Conservation (phyloP, 257 asterid species). For the Phtheirospermum japonicum region DNA sequence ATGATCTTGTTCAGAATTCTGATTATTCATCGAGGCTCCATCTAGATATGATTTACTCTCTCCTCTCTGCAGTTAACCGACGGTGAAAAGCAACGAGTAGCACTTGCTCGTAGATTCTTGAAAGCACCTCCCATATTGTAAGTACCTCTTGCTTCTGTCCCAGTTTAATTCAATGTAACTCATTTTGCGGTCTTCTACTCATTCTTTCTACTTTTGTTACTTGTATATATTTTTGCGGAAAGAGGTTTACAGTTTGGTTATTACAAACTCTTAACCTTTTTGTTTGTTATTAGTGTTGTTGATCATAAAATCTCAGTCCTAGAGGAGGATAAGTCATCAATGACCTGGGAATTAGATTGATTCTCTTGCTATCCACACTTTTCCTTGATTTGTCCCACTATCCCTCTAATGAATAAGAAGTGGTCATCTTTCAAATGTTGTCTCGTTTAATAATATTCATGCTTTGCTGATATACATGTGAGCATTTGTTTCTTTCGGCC, state of each 20-base stretch:
- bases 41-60: conserved; percentile 21
- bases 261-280: neutral
- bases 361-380: no score
- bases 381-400: no score
- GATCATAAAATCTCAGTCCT: conserved; percentile 6
- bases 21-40: conserved; percentile 4
- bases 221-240: conserved; percentile 2
- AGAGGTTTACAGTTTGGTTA: neutral
- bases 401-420: neutral
- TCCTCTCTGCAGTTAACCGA: conserved; percentile 82
- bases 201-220: conserved; percentile 14
- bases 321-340: conserved; percentile 13
- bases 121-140: conserved; percentile 92
- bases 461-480: neutral
- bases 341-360: conserved; percentile 14
- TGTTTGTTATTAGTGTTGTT: neutral
- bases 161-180: conserved; percentile 3
- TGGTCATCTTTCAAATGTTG: neutral
- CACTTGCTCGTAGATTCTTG: conserved; percentile 95
- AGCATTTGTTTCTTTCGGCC: conserved; percentile 1
- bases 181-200: conserved; percentile 11
- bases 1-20: neutral
- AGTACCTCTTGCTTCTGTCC: conserved; percentile 33
- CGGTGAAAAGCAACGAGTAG: conserved; percentile 98
- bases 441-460: neutral